A percentile compares a stretch with the other conserved stretches of the same genome.
phyloP scores from a whole-genome alignment of 768 basidiomycete species.

The Psilocybe sp. region DNA sequence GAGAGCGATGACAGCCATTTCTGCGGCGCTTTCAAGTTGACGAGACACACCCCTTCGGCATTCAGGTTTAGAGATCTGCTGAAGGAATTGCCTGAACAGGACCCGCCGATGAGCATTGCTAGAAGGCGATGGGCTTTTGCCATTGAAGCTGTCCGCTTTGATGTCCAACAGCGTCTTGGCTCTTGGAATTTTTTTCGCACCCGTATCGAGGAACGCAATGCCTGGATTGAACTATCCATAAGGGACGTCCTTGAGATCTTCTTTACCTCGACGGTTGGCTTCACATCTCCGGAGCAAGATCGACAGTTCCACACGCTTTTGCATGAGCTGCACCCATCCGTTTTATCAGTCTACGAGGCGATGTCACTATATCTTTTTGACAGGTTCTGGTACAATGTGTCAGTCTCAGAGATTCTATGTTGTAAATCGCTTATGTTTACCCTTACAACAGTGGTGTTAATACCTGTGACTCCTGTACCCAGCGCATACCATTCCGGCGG shows the following conservation, averaged over 20 bases:
- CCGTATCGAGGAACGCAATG: slow-evolving; percentile 1
- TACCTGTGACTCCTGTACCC: background rate
- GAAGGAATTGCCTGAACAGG: background rate
- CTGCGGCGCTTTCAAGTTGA: background rate
- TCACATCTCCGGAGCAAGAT: too few relatives aligned
- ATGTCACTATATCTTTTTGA: background rate
- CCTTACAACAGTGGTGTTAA: too few relatives aligned
- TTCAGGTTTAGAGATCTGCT: slow-evolving; percentile 5
- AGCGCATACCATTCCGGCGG: background rate
- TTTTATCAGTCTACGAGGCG: background rate
- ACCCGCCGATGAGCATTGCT: background rate
- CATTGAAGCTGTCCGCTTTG: slow-evolving; percentile 1
- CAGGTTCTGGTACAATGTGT: background rate
- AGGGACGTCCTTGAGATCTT: background rate
- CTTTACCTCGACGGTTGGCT: too few relatives aligned
- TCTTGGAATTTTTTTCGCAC: background rate
- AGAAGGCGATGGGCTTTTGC: slow-evolving; percentile 8
- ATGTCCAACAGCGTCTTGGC: background rate
- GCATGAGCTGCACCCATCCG: background rate
- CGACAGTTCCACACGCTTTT: too few relatives aligned
- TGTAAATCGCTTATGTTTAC: too few relatives aligned
- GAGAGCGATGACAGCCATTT: background rate
- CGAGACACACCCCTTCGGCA: background rate
- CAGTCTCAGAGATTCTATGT: background rate
- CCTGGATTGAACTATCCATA: slow-evolving; percentile 5